Evolutionary conservation across 306 rosid species (phyloP).

Genomic region (Calophaca sinica): DNA sequence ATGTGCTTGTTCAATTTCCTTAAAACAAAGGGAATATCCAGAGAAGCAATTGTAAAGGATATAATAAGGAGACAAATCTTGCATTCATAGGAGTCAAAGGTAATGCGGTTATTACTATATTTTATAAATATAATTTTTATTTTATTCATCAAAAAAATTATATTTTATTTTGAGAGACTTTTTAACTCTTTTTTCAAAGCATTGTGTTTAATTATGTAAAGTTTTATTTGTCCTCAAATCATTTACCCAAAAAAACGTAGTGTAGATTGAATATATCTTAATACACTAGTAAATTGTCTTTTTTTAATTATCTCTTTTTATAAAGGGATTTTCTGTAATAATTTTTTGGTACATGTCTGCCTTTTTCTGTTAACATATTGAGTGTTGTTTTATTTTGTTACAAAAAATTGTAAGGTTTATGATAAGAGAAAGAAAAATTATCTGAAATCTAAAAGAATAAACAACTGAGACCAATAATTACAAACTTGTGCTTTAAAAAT

Average conservation of each 20-base stretch:
- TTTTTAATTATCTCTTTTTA: not conserved
- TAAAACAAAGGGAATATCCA: slow-evolving; percentile 37
- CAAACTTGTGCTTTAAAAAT: not conserved
- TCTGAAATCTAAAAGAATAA: not conserved
- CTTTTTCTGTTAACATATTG: not conserved
- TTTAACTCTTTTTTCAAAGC: slow-evolving; percentile 9
- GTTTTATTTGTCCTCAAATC: not conserved
- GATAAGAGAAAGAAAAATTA: not conserved
- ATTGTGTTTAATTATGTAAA: not conserved
- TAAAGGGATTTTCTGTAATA: not conserved
- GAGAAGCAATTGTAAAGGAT: slow-evolving; percentile 16
- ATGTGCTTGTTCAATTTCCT: slow-evolving; percentile 46
- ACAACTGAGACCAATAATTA: not conserved
- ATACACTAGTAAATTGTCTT: too few species aligned
- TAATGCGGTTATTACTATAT: slow-evolving; percentile 9
- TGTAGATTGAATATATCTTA: too few species aligned
- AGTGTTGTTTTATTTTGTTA: not conserved
- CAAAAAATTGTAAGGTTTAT: not conserved
- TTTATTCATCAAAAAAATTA: not conserved
- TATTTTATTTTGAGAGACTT: not conserved
- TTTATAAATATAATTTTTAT: not conserved
- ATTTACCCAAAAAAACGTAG: not conserved
- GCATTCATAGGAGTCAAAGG: slow-evolving; percentile 14
- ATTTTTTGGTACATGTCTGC: not conserved
- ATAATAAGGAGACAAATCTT: slow-evolving; percentile 26